Base-by-base conservation (phyloP, 1,139 yeast genomes). In the Candida sojae region DNA sequence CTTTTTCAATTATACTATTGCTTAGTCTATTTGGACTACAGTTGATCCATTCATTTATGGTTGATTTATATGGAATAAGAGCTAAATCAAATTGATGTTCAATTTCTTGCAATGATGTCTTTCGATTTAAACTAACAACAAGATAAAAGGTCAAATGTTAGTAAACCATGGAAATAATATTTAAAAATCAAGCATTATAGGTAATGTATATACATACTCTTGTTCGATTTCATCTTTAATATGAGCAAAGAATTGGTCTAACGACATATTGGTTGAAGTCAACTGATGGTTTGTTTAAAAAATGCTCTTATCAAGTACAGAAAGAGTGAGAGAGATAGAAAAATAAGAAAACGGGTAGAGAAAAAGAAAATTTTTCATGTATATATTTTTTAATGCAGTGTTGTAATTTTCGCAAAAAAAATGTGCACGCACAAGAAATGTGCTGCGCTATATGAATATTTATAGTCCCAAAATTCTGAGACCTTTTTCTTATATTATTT, bases 51-150 rank as follows among this genome's bases (percentile, higher is more conserved):
- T 48, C 48, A 46, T 50, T 54, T 10, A 54, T 42, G 33, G 29
- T 35, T 11, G 50, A 41, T 31, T 48, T 51, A 28, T 42, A 50
- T 4, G 55, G 55, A 11, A 52, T 50, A 12, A 54, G 39, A 5
- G 53, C 47, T 21, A 46, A 17, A 38, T 54, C 56, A 40, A 51
- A 54, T 37, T 51, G 50, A 38, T 52, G 52, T 32, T 54, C 57
- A 11, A 54, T 42, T 30, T 51, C 55, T 34, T 52, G 57, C n/a
- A 54, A 44, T n/a, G 47, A 45, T n/a, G 51, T 36, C 39, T 51
- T 54, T 8, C 44, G 47, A n/a, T 36, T 42, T 9, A 51, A 36
- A 36, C 57, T 54, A 28, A 17, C 2, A 17, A 17, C 3, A 17
- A 17, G 3, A 17, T 5, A 17, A 29, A 7, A 17, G 25, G 17